Evolutionary conservation across 768 basidiomycete genomes (phyloP).

Genomic region (Chalciporus chontae): DNA sequence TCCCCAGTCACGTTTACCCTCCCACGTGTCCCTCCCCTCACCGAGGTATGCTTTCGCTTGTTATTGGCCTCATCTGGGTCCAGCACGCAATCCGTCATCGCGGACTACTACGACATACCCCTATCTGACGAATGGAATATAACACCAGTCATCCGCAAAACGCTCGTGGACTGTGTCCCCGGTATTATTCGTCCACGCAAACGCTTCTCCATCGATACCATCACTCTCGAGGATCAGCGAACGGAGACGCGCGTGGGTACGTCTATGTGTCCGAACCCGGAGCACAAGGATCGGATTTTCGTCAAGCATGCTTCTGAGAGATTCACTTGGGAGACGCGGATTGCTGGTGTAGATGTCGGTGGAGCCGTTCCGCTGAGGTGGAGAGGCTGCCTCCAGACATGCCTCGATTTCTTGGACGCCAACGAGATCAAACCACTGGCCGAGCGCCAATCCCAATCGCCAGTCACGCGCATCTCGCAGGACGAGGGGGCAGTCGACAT

Average conservation of each 20-base stretch:
- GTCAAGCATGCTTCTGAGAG: conserved; percentile 58
- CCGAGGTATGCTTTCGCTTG: conserved; percentile 37
- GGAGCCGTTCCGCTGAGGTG: conserved; percentile 58
- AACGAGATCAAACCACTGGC: neutral
- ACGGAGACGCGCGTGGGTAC: conserved; percentile 29
- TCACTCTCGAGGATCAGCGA: neutral
- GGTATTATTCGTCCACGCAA: conserved; percentile 25
- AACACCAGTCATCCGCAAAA: conserved; percentile 23
- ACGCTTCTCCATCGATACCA: conserved; percentile 12
- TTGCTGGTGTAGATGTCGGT: conserved; percentile 52
- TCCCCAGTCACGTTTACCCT: conserved; percentile 21
- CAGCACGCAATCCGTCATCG: conserved; percentile 13
- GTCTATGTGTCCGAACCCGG: conserved; percentile 49
- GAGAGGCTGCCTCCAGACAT: conserved; percentile 64
- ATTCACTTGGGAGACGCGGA: conserved; percentile 57
- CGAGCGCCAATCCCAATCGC: neutral
- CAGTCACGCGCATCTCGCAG: neutral
- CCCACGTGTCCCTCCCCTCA: conserved; percentile 27
- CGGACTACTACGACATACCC: conserved; percentile 27
- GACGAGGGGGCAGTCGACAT: conserved; percentile 12
- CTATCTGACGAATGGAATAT: conserved; percentile 28
- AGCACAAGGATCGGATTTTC: conserved; percentile 37
- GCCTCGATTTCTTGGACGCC: conserved; percentile 55
- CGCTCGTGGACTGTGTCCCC: conserved; percentile 28
- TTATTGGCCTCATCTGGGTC: conserved; percentile 29